Conservation (phyloP, 192 early-diverging fungal species). For the Entomortierella lignicola region DNA sequence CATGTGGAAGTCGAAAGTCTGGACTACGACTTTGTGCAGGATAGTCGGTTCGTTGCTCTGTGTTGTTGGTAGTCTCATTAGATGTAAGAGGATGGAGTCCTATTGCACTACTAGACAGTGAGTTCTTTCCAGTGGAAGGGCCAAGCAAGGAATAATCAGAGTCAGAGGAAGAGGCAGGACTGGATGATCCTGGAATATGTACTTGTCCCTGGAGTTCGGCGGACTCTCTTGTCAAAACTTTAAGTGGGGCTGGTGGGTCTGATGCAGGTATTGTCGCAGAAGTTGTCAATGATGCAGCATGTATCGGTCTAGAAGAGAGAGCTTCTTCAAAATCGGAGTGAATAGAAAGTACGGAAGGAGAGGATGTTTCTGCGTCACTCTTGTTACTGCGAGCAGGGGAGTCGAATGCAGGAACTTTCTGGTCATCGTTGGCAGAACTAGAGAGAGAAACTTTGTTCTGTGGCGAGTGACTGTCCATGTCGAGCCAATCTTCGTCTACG, state of each 20-base stretch:
- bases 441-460: background rate
- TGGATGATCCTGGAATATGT: background rate
- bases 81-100: conserved; percentile 18
- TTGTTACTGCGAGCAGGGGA: background rate
- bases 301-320: background rate
- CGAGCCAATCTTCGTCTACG: conserved; percentile 48
- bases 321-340: background rate
- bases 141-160: conserved; percentile 42
- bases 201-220: conserved; percentile 1
- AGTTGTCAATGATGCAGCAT: background rate
- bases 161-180: conserved; percentile 22
- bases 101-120: conserved; percentile 15
- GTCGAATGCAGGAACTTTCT: conserved; percentile 7
- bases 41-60: background rate
- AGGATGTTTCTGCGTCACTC: background rate
- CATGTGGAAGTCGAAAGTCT: background rate
- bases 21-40: background rate
- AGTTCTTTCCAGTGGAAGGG: conserved; percentile 46
- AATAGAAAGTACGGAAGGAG: background rate
- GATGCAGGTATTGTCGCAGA: background rate
- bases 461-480: conserved; percentile 23
- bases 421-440: conserved; percentile 5
- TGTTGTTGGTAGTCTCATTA: background rate
- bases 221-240: conserved; percentile 1
- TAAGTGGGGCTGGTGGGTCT: background rate